Evolutionary conservation across 768 basidiomycete genomes (phyloP), one percentile per base, ranked within the genome.

Genomic region (Tulasnella sp.): DNA sequence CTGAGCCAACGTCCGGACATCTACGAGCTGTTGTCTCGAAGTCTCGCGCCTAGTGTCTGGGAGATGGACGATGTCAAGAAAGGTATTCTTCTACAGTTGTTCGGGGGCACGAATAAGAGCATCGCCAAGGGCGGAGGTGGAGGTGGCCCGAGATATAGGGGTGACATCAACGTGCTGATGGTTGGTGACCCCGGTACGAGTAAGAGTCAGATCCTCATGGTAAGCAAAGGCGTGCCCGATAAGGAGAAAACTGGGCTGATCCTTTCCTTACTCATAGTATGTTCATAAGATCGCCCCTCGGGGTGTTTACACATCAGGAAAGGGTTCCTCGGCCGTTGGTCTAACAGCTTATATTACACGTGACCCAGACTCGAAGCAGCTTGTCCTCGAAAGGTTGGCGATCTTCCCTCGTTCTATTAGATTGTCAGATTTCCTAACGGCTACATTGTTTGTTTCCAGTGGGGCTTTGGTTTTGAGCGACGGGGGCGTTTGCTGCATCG

Each of bases 1-100:
- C 77, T 96, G 29, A 86, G 87, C 65, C 71, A 77, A 63, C 72
- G 80, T 57, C 80, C 81, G 17, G 92, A 96, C 69, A 74, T 98
- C 27, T 98, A 98, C 69, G 89, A 91, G 1, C 73, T 88, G 25
- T 76, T 98, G 4, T 74, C 92, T 7, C 76, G 85, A 17, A 90
- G 86, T 1, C 78, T 99, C 57, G 94, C 93, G 1, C 96, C 96
- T 15, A 87, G 84, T 31, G 96, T 99, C 64, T 98, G 90, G 84
- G 88, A 91, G 70, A 86, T 98, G 88, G 93, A 98, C 24, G 96
- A 99, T 68, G 92, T 98, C 60, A 99, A 99, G 75, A 97, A 98
- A 75, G 96, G 96, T 0, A 96, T 98, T 54, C 69, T 99, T 60
- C 73, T 99, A 30, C 94, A 98, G 70, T 72, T 99, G 24, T 98